These are phyloP conservation scores for Corymbia citriodora DNA, from an alignment of 441 rosid genomes.

Conservation along the genomic window DNA sequence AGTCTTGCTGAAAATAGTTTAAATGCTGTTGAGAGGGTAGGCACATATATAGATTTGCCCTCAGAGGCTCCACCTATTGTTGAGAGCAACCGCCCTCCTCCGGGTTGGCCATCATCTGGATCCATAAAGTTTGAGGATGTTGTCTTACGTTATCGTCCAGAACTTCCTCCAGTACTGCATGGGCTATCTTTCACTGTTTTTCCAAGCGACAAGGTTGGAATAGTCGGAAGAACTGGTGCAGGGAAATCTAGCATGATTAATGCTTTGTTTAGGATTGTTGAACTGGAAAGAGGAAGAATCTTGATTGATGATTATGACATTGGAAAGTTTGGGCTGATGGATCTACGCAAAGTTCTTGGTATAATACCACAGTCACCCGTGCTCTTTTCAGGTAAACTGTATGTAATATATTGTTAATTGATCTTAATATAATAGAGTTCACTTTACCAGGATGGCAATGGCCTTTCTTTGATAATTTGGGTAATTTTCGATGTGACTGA, in stretches of 20 bases:
- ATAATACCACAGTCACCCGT: slow-evolving; percentile 94
- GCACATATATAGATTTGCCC: slow-evolving; percentile 71
- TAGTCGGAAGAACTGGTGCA: slow-evolving; percentile 97
- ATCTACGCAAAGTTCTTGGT: slow-evolving; percentile 82
- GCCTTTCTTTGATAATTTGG: not conserved
- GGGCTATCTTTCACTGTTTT: slow-evolving; percentile 63
- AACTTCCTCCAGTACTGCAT: slow-evolving; percentile 89
- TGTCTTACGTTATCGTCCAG: slow-evolving; percentile 81
- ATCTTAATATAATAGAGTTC: not conserved
- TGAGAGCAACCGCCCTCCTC: slow-evolving; percentile 83
- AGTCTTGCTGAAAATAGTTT: slow-evolving; percentile 90
- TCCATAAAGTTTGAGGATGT: slow-evolving; percentile 80
- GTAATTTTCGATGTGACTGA: not conserved
- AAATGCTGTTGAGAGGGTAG: slow-evolving; percentile 90
- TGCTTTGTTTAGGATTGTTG: slow-evolving; percentile 92
- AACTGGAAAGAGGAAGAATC: slow-evolving; percentile 79
- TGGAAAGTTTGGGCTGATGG: slow-evolving; percentile 72
- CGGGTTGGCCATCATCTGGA: slow-evolving; percentile 96
- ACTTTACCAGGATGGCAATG: not conserved
- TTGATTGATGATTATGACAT: slow-evolving; percentile 70
- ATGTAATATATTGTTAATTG: not conserved
- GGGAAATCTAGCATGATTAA: slow-evolving; percentile 96
- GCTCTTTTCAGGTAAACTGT: slow-evolving; percentile 79
- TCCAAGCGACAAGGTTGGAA: slow-evolving; percentile 85
- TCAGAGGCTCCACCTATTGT: slow-evolving; percentile 76